phyloP scores from a whole-genome alignment of 768 basidiomycete genomes.

The Serendipita indica region DNA sequence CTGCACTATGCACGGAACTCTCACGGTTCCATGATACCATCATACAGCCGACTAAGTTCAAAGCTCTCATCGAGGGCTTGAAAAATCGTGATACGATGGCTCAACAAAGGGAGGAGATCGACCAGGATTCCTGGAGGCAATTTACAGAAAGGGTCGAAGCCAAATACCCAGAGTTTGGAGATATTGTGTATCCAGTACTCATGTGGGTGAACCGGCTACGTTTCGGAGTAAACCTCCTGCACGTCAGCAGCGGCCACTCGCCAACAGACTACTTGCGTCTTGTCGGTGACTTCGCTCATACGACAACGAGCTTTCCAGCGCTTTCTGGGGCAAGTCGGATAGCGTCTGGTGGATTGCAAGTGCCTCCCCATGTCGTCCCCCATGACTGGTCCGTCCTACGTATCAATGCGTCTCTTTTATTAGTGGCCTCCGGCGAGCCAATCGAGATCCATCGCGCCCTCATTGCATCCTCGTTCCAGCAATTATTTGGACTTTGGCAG shows the following conservation, averaged over 20 bases:
- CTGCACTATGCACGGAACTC: conserved; percentile 33
- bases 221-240: not conserved
- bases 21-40: conserved; percentile 52
- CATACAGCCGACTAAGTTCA: conserved; percentile 18
- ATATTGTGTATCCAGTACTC: not conserved
- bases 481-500: conserved; percentile 66
- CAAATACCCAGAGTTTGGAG: not conserved
- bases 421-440: not conserved
- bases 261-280: not conserved
- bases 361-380: not conserved
- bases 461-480: conserved; percentile 46
- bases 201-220: not conserved
- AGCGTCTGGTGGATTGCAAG: not conserved
- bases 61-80: not conserved
- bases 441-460: not conserved
- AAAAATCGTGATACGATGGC: not conserved
- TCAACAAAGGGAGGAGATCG: not conserved
- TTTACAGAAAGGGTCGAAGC: not conserved
- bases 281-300: not conserved
- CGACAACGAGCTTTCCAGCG: not conserved
- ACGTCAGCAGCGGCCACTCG: not conserved
- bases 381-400: not conserved
- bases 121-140: not conserved
- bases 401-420: not conserved
- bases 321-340: not conserved